A percentile compares a stretch with the other conserved stretches of the same genome.
Evolutionary conservation across 2,329 filamentous ascomycete species (phyloP).

Genomic region (Chrysoporthe puriensis): DNA sequence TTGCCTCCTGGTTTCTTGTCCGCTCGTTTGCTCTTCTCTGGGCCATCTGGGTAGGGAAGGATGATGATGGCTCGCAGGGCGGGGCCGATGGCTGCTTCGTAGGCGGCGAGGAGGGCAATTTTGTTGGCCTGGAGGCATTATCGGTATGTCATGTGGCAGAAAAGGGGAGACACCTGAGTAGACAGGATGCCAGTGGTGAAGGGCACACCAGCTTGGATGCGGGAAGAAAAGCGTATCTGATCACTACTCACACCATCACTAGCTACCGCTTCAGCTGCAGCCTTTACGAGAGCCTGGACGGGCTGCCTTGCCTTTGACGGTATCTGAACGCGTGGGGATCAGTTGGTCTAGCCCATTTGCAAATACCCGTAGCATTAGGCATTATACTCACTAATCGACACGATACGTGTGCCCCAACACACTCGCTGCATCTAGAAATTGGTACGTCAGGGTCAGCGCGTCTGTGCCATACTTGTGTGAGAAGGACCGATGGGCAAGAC

Average conservation of each 20-base stretch:
- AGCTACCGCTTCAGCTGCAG: constrained; percentile 15
- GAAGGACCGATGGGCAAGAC: neutral
- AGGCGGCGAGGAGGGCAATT: constrained; percentile 17
- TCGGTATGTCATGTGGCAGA: neutral
- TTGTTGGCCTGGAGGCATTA: constrained; percentile 5
- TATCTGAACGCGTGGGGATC: neutral
- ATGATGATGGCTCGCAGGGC: constrained; percentile 19
- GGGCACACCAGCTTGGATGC: too few species aligned
- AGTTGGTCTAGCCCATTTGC: neutral
- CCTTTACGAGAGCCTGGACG: constrained; percentile 20
- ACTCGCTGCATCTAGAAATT: constrained; percentile 12
- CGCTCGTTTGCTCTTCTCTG: constrained; percentile 3
- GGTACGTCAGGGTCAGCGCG: neutral
- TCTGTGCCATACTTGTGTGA: neutral
- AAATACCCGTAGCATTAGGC: neutral
- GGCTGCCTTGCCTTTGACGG: constrained; percentile 12
- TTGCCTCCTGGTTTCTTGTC: constrained; percentile 5
- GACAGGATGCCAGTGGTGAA: neutral
- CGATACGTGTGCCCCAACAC: constrained; percentile 21
- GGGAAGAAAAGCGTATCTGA: neutral
- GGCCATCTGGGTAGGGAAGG: neutral
- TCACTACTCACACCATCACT: constrained; percentile 19
- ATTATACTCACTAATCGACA: constrained; percentile 11
- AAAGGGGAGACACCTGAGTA: neutral
- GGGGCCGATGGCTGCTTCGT: constrained; percentile 24